These are phyloP conservation scores for Rhynchospora pubera DNA, from an alignment of 176 grass and related monocot genomes.

Conservation along the genomic window DNA sequence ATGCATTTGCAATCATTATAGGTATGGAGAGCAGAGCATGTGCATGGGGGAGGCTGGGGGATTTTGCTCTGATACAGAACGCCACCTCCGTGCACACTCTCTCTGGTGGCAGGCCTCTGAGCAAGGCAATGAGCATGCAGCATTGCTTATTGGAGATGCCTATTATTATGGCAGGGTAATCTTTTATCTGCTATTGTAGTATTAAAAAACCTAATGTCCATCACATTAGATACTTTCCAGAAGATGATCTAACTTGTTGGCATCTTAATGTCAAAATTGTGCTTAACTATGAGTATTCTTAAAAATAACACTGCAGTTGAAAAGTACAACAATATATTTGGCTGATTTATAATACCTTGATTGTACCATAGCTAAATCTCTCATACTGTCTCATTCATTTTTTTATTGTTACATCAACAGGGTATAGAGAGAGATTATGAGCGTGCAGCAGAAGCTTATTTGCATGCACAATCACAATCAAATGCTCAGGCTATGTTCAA, in stretches of 20 bases:
- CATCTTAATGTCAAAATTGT: neutral
- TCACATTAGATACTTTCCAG: neutral
- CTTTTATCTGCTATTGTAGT: neutral
- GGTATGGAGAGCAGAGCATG: constrained; percentile 72
- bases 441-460: constrained; percentile 81
- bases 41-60: constrained; percentile 84
- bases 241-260: neutral
- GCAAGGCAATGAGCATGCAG: constrained; percentile 99
- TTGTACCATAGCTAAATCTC: neutral
- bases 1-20: neutral
- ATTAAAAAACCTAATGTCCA: neutral
- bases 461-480: constrained; percentile 83
- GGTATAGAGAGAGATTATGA: constrained; percentile 82
- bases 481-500: constrained; percentile 99
- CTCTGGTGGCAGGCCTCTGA: constrained; percentile 99
- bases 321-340: neutral
- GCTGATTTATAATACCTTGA: neutral
- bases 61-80: constrained; percentile 86
- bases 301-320: neutral
- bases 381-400: neutral
- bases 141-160: constrained; percentile 95
- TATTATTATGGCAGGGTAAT: constrained; percentile 98
- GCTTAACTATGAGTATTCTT: neutral
- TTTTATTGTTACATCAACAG: constrained; percentile 23
- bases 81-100: constrained; percentile 81